Conservation (phyloP, 2,329 filamentous ascomycete genomes). For the Clonostachys chloroleuca region DNA sequence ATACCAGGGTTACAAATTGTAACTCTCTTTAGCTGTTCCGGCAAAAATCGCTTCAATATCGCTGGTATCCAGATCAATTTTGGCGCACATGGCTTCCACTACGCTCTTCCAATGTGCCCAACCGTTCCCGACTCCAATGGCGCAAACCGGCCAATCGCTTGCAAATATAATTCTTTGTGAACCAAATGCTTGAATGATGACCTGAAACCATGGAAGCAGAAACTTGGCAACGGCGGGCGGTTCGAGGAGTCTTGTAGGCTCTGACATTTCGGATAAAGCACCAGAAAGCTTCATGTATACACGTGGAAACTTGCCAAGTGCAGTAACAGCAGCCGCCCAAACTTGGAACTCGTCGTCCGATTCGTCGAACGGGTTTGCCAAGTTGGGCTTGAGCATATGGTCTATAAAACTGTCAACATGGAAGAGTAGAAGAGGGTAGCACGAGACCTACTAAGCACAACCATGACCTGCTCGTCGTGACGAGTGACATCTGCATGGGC, state of each 20-base stretch:
- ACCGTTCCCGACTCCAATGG: conserved; percentile 40
- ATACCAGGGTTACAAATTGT: no score
- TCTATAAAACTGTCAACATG: conserved; percentile 41
- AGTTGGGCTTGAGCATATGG: conserved; percentile 84
- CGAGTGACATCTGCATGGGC: conserved; percentile 55
- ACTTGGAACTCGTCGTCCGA: conserved; percentile 54
- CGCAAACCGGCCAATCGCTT: conserved; percentile 92
- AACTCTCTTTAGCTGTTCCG: no score
- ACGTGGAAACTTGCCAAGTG: conserved; percentile 57
- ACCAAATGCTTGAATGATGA: conserved; percentile 48
- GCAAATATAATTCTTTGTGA: conserved; percentile 78
- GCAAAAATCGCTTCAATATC: no score
- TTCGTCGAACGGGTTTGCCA: conserved; percentile 54
- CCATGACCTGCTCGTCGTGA: conserved; percentile 54
- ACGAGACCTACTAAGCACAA: conserved; percentile 61
- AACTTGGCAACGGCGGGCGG: conserved; percentile 46
- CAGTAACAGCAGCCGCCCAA: conserved; percentile 66
- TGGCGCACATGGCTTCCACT: conserved; percentile 57
- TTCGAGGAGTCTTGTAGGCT: conserved; percentile 31
- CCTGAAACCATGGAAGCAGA: conserved; percentile 59
- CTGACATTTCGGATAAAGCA: conserved; percentile 75
- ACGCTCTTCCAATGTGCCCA: conserved; percentile 75
- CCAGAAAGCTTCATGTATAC: conserved; percentile 91
- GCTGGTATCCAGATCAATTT: background rate
- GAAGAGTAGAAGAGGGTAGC: background rate